Conservation (phyloP, 768 basidiomycete genomes). For the Tricholomella constricta region DNA sequence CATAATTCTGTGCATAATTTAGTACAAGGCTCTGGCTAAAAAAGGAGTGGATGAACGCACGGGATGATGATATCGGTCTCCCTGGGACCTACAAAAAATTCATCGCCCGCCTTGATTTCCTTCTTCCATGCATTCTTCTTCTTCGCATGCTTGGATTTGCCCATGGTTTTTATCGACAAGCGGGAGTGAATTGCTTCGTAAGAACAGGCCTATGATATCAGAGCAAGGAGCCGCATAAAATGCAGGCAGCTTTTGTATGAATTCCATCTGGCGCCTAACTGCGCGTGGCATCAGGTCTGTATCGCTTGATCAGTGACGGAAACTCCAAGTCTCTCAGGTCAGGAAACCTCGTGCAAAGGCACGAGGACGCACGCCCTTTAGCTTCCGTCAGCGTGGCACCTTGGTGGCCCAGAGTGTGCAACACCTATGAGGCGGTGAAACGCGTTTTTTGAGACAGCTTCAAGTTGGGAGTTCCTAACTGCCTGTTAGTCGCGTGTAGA, state of each 20-base stretch:
- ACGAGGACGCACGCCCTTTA: background rate
- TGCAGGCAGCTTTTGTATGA: too few species aligned
- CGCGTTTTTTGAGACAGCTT: too few species aligned
- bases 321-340: background rate
- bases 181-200: too few species aligned
- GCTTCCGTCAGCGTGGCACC: background rate
- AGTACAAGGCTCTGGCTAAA: background rate
- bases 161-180: background rate
- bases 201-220: too few species aligned
- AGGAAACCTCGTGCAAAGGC: background rate
- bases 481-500: too few species aligned
- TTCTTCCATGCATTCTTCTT: slow-evolving; percentile 13
- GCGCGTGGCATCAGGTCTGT: too few species aligned
- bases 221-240: too few species aligned
- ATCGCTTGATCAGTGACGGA: too few species aligned
- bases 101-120: slow-evolving; percentile 16
- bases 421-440: background rate
- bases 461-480: too few species aligned
- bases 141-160: slow-evolving; percentile 3
- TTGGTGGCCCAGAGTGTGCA: too few species aligned
- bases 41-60: slow-evolving; percentile 6
- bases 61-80: slow-evolving; percentile 17
- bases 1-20: slow-evolving; percentile 15
- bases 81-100: slow-evolving; percentile 15
- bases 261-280: too few species aligned